Evolutionary conservation across 495 filamentous ascomycete species (phyloP), one percentile per base, ranked within the genome.

Genomic region (Penicilliopsis zonata): DNA sequence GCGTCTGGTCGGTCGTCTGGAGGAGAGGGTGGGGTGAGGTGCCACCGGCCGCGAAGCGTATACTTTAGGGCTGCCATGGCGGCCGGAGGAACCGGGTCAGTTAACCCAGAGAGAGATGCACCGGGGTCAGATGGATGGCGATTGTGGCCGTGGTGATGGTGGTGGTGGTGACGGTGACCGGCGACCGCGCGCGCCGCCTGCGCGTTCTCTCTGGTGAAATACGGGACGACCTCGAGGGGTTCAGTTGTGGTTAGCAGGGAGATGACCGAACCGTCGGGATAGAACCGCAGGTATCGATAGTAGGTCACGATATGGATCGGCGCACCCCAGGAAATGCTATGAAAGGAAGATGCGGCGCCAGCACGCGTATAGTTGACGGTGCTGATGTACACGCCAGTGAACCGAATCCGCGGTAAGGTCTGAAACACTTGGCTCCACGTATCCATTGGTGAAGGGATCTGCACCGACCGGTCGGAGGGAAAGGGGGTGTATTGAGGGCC

Each of bases 221-320:
- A 61, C 29, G 80, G 79, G 1, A 93, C 85, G 9, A 96, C 81
- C 17, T 94, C 85, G 16, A 71, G 58, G 0, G 90, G 90, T 54
- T 94, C 82, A 17, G 71, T 59, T 1, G 83, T 90, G 1, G 79
- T 80, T 4, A 86, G 63, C 6, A 98, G 61, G 25, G 72, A 81
- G 18, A 95, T 72, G 30, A 70, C 75, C 1, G 80, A 77, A 15
- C 90, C 90, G 55, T 95, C 81, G 13, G 85, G 80, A 61, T 92
- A 94, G 57, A 96, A 90, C 9, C 90, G 80, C 0, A 98, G 66
- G 51, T 96, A 98, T 22, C 90, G 82, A 61, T 90, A 96, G 57
- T 96, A 98, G 0, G 90, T 98, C 21, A 98, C 86, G 32, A 95
- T 94, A 47, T 88, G 86, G 13, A 96, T 80, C 9, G 92, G 90